Evolutionary conservation across 768 basidiomycete species (phyloP), one percentile per base, ranked within the genome.

Genomic region (Suillus clintonianus): DNA sequence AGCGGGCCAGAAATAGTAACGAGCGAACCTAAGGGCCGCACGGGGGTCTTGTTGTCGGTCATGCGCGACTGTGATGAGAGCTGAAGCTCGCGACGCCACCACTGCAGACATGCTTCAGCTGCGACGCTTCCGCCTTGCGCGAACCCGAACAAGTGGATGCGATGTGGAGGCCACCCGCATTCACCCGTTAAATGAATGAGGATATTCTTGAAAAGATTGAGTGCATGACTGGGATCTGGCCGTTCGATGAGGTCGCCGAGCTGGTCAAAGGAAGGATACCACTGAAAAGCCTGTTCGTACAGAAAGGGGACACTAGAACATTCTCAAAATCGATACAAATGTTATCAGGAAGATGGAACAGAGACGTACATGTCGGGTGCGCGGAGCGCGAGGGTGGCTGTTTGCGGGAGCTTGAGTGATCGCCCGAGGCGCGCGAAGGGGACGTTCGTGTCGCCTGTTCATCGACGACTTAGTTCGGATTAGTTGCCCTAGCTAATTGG

Each of bases 131-230:
- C 95, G 0, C 95, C 95, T 74, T 97, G 95, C 0, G 85, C 91
- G 66, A 93, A 97, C 3, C 95, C 95, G 62, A 96, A 91, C 53
- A 95, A 71, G 72, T 97, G 95, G 45, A 97, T 89, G n/a, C 83
- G 80, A 11, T 84, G 63, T 0, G 82, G 69, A 7, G 87, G 79
- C 95, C 94, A 97, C 1, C 75, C 66, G 69, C 88, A 91, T 45
- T 85, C 83, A 5, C 74, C 68, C 19, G 79, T 79, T 59, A 96
- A 84, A 68, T 92, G 81, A 3, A 79, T 74, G 60, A 93, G 63
- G 54, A 88, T 76, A 27, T 77, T 78, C 14, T 71, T 72, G 39
- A 95, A 75, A 42, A 87, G 76, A 9, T 85, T 79, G 61, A 95
- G 79, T 0, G 87, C 88, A 0, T 83, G 71, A 0, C 88, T 88